Conservation (phyloP, 2,329 filamentous ascomycete genomes). For the Microcyclosporella mali region DNA sequence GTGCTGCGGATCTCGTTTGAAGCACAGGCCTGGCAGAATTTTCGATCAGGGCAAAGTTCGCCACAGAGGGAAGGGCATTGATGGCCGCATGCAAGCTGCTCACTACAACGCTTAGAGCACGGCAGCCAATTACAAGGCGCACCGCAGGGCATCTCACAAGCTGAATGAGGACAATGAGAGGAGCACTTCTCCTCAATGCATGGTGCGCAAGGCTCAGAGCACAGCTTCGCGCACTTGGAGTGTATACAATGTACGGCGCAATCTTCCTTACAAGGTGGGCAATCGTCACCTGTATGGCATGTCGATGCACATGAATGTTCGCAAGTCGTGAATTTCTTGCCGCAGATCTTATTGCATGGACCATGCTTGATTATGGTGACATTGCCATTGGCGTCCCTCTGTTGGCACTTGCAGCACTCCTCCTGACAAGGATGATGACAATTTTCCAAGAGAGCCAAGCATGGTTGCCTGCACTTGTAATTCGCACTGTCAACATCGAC, state of each 20-base stretch:
- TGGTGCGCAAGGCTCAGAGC: conserved; percentile 55
- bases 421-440: conserved; percentile 56
- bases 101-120: conserved; percentile 55
- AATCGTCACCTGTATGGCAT: conserved; percentile 50
- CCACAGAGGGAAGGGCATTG: conserved; percentile 61
- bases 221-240: conserved; percentile 50
- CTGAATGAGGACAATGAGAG: conserved; percentile 50
- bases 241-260: conserved; percentile 56
- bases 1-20: conserved; percentile 39
- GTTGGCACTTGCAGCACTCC: conserved; percentile 47
- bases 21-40: conserved; percentile 55
- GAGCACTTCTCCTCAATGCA: conserved; percentile 52
- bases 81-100: conserved; percentile 53
- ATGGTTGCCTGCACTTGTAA: conserved; percentile 48
- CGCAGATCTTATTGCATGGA: conserved; percentile 46
- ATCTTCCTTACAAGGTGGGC: conserved; percentile 41
- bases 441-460: conserved; percentile 46
- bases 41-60: conserved; percentile 50
- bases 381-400: conserved; percentile 26
- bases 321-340: conserved; percentile 49
- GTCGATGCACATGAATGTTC: conserved; percentile 46
- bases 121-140: conserved; percentile 63
- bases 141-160: conserved; percentile 53
- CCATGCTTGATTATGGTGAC: conserved; percentile 39
- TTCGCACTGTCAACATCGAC: conserved; percentile 36